phyloP scores from a whole-genome alignment of 331 rosid species.

The Pyrus hybrid region DNA sequence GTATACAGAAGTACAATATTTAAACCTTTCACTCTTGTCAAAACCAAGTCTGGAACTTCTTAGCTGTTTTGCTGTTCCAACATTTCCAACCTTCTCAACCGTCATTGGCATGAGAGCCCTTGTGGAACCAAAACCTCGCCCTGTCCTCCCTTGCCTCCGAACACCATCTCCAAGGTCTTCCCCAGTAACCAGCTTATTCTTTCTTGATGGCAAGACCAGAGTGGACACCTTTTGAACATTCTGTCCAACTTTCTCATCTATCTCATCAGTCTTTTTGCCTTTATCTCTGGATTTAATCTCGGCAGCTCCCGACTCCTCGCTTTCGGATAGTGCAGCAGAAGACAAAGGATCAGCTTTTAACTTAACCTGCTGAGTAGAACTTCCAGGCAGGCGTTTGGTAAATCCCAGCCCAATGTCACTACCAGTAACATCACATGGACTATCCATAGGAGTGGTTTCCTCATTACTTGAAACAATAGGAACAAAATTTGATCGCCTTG shows the following conservation, averaged over 20 bases:
- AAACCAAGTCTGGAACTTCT: slow-evolving; percentile 69
- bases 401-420: slow-evolving; percentile 63
- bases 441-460: slow-evolving; percentile 55
- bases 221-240: slow-evolving; percentile 57
- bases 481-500: slow-evolving; percentile 72
- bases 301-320: slow-evolving; percentile 84
- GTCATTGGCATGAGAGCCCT: slow-evolving; percentile 57
- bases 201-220: slow-evolving; percentile 53
- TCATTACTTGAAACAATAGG: slow-evolving; percentile 65
- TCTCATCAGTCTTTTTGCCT: slow-evolving; percentile 53
- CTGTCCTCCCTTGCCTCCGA: slow-evolving; percentile 92
- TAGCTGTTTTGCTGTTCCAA: slow-evolving; percentile 82
- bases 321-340: slow-evolving; percentile 68
- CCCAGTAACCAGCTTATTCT: slow-evolving; percentile 58
- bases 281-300: slow-evolving; percentile 73
- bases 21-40: slow-evolving; percentile 77
- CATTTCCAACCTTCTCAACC: slow-evolving; percentile 57
- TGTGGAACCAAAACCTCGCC: slow-evolving; percentile 51
- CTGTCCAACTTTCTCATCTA: slow-evolving; percentile 62
- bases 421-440: slow-evolving; percentile 53
- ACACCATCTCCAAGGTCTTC: slow-evolving; percentile 92
- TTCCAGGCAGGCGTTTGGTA: slow-evolving; percentile 53
- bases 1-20: slow-evolving; percentile 8
- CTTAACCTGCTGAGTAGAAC: slow-evolving; percentile 80
- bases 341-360: slow-evolving; percentile 66